Evolutionary conservation across 140 eudicot genomes (phyloP).

Genomic region (Anethum foeniculum): DNA sequence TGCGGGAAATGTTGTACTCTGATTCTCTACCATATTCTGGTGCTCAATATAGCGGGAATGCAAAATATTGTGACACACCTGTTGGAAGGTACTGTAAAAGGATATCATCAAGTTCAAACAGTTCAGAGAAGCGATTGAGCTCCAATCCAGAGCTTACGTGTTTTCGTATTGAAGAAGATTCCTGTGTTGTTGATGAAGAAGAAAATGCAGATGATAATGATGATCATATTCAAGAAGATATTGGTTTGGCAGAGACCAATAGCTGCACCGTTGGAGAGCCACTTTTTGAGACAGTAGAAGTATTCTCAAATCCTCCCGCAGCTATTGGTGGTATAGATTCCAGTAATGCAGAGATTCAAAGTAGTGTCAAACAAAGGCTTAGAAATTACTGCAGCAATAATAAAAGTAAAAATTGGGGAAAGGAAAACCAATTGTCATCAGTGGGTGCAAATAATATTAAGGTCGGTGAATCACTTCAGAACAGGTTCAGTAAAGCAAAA

Average conservation of each 20-base stretch:
- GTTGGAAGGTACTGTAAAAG: constrained; percentile 67
- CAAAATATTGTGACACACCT: constrained; percentile 35
- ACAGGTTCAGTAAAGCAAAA: constrained; percentile 31
- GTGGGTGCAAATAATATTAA: constrained; percentile 31
- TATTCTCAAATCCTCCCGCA: constrained; percentile 14
- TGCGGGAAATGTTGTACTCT: constrained; percentile 29
- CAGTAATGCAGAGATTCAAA: constrained; percentile 21
- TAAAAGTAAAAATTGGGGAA: constrained; percentile 27
- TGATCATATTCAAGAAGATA: constrained; percentile 31
- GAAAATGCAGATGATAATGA: constrained; percentile 32
- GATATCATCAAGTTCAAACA: constrained; percentile 45
- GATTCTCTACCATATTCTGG: constrained; percentile 36
- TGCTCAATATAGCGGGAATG: constrained; percentile 35
- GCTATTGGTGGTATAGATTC: constrained; percentile 33
- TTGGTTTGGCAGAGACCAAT: constrained; percentile 16
- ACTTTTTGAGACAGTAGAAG: constrained; percentile 28
- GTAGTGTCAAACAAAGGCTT: constrained; percentile 28
- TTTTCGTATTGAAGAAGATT: constrained; percentile 92
- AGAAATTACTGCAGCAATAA: constrained; percentile 21
- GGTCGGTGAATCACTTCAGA: constrained; percentile 29
- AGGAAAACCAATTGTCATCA: constrained; percentile 37
- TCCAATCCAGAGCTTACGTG: constrained; percentile 82
- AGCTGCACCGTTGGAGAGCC: constrained; percentile 28
- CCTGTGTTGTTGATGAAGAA: constrained; percentile 50
- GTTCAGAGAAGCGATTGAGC: constrained; percentile 56